Conservation (phyloP, 805 yeast genomes). For the Starmerella riodocensis region DNA sequence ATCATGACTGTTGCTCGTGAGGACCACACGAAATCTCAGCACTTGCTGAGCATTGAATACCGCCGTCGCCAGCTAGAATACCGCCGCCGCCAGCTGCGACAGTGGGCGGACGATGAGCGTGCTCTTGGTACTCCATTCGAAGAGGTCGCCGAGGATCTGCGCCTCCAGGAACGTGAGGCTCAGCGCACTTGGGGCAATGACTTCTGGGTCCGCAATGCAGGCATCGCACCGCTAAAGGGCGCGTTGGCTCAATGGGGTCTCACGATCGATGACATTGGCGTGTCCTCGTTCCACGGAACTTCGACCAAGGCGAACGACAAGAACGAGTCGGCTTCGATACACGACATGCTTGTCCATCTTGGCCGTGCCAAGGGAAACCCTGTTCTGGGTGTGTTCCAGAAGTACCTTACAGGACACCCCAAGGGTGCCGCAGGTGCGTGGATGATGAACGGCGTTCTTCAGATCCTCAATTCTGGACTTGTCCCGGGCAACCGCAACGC, state of each 20-base stretch:
- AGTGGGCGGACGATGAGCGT: constrained; percentile 73
- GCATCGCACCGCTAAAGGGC: constrained; percentile 94
- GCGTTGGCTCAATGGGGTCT: constrained; percentile 88
- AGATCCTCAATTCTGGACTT: constrained; percentile 78
- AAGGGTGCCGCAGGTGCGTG: constrained; percentile 99
- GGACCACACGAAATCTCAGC: constrained; percentile 55
- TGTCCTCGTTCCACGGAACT: constrained; percentile 98
- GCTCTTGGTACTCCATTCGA: constrained; percentile 70
- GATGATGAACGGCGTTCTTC: constrained; percentile 98
- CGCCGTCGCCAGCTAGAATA: constrained; percentile 79
- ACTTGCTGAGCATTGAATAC: constrained; percentile 65
- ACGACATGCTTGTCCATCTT: constrained; percentile 83
- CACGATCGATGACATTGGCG: constrained; percentile 87
- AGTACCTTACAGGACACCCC: constrained; percentile 98
- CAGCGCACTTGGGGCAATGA: constrained; percentile 91
- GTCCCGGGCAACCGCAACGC: constrained; percentile 99
- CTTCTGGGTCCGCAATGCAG: constrained; percentile 79
- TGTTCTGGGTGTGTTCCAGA: constrained; percentile 95
- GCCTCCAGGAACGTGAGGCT: constrained; percentile 74
- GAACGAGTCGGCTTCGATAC: constrained; percentile 87
- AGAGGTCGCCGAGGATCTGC: constrained; percentile 74
- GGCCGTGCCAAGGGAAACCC: constrained; percentile 98
- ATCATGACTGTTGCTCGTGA: constrained; percentile 95
- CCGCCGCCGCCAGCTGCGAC: constrained; percentile 62
- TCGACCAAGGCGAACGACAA: constrained; percentile 97